Evolutionary conservation across 208 protist genomes (phyloP).

Genomic region (Acanthamoeba lenticulata): DNA sequence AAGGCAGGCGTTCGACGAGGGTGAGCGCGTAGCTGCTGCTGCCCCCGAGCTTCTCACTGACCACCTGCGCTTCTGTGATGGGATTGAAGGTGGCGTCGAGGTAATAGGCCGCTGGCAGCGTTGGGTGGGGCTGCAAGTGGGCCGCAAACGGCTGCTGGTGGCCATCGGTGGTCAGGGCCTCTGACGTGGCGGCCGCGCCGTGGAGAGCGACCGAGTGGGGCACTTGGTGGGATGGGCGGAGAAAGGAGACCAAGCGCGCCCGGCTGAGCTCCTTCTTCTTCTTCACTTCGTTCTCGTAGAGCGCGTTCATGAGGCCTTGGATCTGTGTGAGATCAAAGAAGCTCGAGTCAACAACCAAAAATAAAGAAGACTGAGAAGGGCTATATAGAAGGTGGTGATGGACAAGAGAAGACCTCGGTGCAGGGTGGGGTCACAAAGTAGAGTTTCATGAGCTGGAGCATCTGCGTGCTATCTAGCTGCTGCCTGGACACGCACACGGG

Average conservation of each 20-base stretch:
- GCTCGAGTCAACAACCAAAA: background rate
- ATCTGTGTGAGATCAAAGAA: background rate
- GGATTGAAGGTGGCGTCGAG: slow-evolving; percentile 25
- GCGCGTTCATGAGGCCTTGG: slow-evolving; percentile 36
- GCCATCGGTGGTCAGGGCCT: background rate
- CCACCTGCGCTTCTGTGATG: background rate
- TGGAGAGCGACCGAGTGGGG: too few species aligned
- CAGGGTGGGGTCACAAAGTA: background rate
- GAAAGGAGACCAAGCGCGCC: background rate
- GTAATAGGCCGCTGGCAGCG: background rate
- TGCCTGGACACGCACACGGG: background rate
- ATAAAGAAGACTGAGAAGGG: too few species aligned
- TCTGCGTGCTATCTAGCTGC: background rate
- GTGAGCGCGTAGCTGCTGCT: background rate
- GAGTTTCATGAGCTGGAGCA: background rate
- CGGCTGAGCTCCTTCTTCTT: background rate
- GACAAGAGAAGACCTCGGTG: background rate
- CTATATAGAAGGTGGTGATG: background rate
- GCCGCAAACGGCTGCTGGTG: background rate
- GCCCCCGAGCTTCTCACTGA: background rate
- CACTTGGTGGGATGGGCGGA: background rate
- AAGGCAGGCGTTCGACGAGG: background rate
- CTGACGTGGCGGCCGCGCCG: too few species aligned
- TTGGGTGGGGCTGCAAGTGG: background rate
- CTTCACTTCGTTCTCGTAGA: slow-evolving; percentile 9